Base-by-base conservation (phyloP, 1,284 basidiomycete genomes). In the Earliella scabrosa region DNA sequence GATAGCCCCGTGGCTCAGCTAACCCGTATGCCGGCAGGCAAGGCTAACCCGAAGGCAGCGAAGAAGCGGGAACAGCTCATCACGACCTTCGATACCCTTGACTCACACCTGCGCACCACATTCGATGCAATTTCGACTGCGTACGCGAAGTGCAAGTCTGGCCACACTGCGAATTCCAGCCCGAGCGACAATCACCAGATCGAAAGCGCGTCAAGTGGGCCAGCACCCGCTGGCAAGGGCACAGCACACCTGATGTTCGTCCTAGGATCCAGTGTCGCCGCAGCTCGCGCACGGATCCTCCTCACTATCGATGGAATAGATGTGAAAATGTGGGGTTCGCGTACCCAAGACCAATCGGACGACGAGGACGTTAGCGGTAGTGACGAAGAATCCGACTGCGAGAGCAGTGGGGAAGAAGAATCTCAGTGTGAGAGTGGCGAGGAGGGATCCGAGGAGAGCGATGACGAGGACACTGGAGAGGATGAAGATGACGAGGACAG, bases 71-170 rank as follows among this genome's bases (percentile, higher is more conserved):
- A 73, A 5, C 86, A 89, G 26, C 70, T 91, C 1, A 66, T 90
- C 6, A 71, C 77, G 2, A 81, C 87, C 2, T 86, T 85, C 52
- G 89, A 92, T 64, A 83, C 80, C 0, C 78, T 92, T n/a, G 74
- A 82, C 0, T 90, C 86, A 1, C 89, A 91, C 69, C 74, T 92
- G 9, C 76, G 80, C 45, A 87, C 88, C 0, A 90, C 89, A 0
- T 92, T 90, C 67, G 78, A 82, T 4, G 81, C 86, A 0, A 75
- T 92, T 2, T 87, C 87, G 1, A 85, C 82, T 0, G 2, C 73
- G 87, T 41, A 84, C 83, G 1, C 75, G 68, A 36, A 45, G 23
- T 60, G 63, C 41, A 46, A 34, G 39, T 36, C 82, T 83, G 1
- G 75, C 46, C 58, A 32, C 35, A 14, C 23, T 8, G 39, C 4